Percentiles rank a stretch among this genome's conserved stretches.
Conservation (phyloP, 768 basidiomycete genomes). For the Russula brevipes region DNA sequence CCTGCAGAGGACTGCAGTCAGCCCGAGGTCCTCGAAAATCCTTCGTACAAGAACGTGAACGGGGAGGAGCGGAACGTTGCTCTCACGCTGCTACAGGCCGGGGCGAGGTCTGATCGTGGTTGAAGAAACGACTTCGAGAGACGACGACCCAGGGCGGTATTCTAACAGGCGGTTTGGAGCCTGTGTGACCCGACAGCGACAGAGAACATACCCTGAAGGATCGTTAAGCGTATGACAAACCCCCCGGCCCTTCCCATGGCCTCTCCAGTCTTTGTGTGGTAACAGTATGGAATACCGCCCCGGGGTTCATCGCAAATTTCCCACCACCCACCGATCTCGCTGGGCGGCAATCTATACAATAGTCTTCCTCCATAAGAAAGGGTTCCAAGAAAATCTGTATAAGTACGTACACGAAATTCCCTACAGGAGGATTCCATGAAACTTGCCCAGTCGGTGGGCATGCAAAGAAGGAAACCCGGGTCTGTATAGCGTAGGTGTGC, state of each 20-base stretch:
- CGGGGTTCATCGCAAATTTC: constrained; percentile 81
- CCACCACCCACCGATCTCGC: constrained; percentile 91
- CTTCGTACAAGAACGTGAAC: constrained; percentile 15
- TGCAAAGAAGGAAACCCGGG: constrained; percentile 71
- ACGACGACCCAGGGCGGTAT: constrained; percentile 66
- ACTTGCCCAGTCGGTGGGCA: constrained; percentile 90
- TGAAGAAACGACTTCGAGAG: constrained; percentile 40
- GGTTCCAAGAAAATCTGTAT: constrained; percentile 14
- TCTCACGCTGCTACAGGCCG: background rate
- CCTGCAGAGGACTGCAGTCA: constrained; percentile 17
- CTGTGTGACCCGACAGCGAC: constrained; percentile 4
- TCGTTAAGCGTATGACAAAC: constrained; percentile 86
- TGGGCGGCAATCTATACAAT: constrained; percentile 70
- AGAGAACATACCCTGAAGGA: constrained; percentile 63
- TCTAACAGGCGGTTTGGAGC: constrained; percentile 37
- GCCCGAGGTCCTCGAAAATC: constrained; percentile 5
- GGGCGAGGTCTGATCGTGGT: constrained; percentile 27
- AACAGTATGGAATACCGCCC: constrained; percentile 85
- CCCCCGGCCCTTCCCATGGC: constrained; percentile 87
- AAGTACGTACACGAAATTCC: constrained; percentile 72
- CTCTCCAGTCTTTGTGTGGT: constrained; percentile 86
- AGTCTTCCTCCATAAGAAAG: constrained; percentile 12
- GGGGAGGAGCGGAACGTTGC: background rate
- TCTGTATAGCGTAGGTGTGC: constrained; percentile 47
- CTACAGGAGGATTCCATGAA: constrained; percentile 88